Percentiles rank a stretch among this genome's conserved stretches.
These are phyloP conservation scores for Carex arenaria DNA, from an alignment of 202 grass and related monocot genomes.

Conservation along the genomic window DNA sequence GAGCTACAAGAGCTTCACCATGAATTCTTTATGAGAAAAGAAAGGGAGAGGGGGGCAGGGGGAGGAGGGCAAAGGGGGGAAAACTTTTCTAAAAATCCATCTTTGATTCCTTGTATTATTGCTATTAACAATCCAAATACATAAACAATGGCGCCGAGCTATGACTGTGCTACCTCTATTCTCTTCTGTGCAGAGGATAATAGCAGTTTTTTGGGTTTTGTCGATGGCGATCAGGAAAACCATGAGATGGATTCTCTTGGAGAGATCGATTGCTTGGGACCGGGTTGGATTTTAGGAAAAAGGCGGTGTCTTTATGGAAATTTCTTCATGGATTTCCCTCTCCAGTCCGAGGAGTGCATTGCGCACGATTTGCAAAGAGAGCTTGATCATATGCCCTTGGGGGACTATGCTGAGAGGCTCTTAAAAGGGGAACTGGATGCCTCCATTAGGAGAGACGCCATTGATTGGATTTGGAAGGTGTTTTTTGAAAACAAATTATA, in stretches of 20 bases:
- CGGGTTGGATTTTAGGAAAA: constrained; percentile 24
- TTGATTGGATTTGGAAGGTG: constrained; percentile 97
- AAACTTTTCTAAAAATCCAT: constrained; percentile 20
- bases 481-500: neutral
- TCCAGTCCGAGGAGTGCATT: constrained; percentile 58
- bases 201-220: constrained; percentile 54
- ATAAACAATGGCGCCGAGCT: constrained; percentile 43
- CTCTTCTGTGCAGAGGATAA: constrained; percentile 87
- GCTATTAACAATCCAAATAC: neutral
- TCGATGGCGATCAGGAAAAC: constrained; percentile 42
- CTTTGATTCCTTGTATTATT: constrained; percentile 11
- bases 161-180: constrained; percentile 72
- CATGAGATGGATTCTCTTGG: constrained; percentile 27
- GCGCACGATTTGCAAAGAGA: constrained; percentile 49
- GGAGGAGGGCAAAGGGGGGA: constrained; percentile 37
- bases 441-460: constrained; percentile 56
- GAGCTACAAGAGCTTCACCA: constrained; percentile 29
- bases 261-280: constrained; percentile 26
- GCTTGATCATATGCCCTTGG: constrained; percentile 43
- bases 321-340: constrained; percentile 40
- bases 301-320: constrained; percentile 27
- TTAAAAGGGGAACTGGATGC: constrained; percentile 38
- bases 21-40: constrained; percentile 31
- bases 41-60: constrained; percentile 28
- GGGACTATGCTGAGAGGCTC: constrained; percentile 68